phyloP scores from a whole-genome alignment of 768 basidiomycete species.

The Nevesoporus exiguus region DNA sequence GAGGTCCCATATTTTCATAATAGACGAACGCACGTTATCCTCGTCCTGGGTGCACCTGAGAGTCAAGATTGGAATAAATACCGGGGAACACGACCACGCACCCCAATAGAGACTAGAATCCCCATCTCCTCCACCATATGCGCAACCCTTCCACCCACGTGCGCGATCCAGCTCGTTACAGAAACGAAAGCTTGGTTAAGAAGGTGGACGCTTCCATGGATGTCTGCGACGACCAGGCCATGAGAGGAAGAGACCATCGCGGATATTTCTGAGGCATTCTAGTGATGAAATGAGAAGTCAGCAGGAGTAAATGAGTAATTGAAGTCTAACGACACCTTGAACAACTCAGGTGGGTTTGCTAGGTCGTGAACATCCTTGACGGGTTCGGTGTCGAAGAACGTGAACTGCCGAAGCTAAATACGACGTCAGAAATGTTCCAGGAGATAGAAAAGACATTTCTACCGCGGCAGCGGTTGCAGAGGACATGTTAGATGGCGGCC shows the following conservation, averaged over 20 bases:
- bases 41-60: slow-evolving; percentile 59
- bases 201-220: slow-evolving; percentile 78
- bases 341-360: slow-evolving; percentile 67
- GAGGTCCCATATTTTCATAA: slow-evolving; percentile 90
- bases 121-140: slow-evolving; percentile 83
- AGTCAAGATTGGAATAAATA: slow-evolving; percentile 11
- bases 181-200: slow-evolving; percentile 74
- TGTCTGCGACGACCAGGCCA: slow-evolving; percentile 78
- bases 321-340: slow-evolving; percentile 51
- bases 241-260: slow-evolving; percentile 57
- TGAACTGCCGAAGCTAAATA: slow-evolving; percentile 79
- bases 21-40: slow-evolving; percentile 56
- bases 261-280: slow-evolving; percentile 73
- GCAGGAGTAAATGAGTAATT: background rate
- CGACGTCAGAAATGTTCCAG: slow-evolving; percentile 6
- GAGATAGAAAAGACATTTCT: background rate
- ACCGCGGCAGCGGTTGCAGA: slow-evolving; percentile 20
- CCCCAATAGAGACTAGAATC: slow-evolving; percentile 85
- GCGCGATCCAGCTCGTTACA: slow-evolving; percentile 72
- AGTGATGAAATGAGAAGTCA: slow-evolving; percentile 4
- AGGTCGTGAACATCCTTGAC: slow-evolving; percentile 81
- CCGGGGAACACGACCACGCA: slow-evolving; percentile 37
- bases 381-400: slow-evolving; percentile 78
- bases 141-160: slow-evolving; percentile 74
- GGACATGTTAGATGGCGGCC: slow-evolving; percentile 14